Base-by-base conservation (phyloP, 306 rosid genomes). In the Elaeagnus macrophylla region DNA sequence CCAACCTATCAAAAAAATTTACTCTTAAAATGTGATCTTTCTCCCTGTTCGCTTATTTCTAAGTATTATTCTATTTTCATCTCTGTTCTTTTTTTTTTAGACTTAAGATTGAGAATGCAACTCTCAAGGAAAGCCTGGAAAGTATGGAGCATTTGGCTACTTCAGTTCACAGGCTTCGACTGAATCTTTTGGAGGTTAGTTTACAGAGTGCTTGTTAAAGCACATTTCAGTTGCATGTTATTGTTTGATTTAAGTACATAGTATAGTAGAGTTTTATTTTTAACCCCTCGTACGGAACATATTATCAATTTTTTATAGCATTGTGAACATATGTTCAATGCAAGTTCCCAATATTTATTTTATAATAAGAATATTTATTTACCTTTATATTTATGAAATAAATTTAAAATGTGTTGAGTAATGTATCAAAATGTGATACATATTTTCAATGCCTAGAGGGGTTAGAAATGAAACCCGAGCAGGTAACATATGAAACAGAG, bases 91-190 rank as follows among this genome's bases (percentile, higher is more conserved):
- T 47, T 53, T n/a, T 48, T 57, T 42, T 16, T 74, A 91, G 96
- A 66, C 76, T 84, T 83, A 82, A 73, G 81, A 77, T 87, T 62
- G 99, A 91, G 67, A 78, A 78, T 66, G 99, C 94, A 51, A 87
- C 89, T 42, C 87, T 87, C 12, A 82, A 67, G 73, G 99, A 91
- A 66, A 81, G 95, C 78, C 69, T 87, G 72, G 99, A 80, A 69
- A 73, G 81, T 76, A 71, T 91, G 70, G 89, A 80, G 66, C 87
- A 72, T 68, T 78, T 91, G 61, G 82, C 79, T 51, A 68, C 85
- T 6, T 71, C 88, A 53, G 67, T 80, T 68, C 96, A 77, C 53
- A 75, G 93, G 78, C 96, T 91, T 57, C 99, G 84, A 35, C 78
- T 87, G 53, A 78, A 83, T 54, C 95, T 91, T 56, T 71, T 65